Conservation (phyloP, 305 asterid genomes). For the Vinca major region DNA sequence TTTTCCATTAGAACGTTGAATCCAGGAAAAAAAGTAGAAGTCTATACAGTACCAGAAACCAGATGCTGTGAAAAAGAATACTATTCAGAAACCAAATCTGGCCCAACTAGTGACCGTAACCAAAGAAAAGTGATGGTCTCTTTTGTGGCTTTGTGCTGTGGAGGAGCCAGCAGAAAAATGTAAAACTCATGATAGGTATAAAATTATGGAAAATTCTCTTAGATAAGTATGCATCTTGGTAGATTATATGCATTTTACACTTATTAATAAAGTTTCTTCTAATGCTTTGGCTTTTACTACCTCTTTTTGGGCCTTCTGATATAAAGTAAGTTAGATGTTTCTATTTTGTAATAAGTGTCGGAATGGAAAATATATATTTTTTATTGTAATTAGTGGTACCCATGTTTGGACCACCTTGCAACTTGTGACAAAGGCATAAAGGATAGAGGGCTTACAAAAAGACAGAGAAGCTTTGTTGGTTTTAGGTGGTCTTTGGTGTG, state of each 20-base stretch:
- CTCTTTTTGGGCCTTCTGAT: neutral
- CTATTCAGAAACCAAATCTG: neutral
- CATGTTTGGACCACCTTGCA: slow-evolving; percentile 1
- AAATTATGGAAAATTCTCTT: too few species aligned
- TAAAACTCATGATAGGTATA: neutral
- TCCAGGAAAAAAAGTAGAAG: neutral
- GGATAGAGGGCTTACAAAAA: neutral
- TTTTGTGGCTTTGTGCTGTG: slow-evolving; percentile 1
- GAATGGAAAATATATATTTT: too few species aligned
- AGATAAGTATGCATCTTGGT: too few species aligned
- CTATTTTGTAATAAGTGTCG: too few species aligned
- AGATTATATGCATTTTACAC: neutral
- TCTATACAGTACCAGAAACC: neutral
- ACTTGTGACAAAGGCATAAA: neutral
- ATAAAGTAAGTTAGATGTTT: neutral
- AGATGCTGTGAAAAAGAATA: neutral
- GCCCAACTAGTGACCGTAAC: neutral
- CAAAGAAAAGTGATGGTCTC: neutral
- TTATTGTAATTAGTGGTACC: neutral
- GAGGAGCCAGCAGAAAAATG: neutral
- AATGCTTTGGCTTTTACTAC: neutral
- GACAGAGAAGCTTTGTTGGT: neutral
- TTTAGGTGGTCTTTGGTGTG: neutral
- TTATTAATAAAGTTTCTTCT: neutral
- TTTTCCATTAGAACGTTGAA: neutral